phyloP scores from a whole-genome alignment of 768 basidiomycete species.

The Artomyces pyxidatus region DNA sequence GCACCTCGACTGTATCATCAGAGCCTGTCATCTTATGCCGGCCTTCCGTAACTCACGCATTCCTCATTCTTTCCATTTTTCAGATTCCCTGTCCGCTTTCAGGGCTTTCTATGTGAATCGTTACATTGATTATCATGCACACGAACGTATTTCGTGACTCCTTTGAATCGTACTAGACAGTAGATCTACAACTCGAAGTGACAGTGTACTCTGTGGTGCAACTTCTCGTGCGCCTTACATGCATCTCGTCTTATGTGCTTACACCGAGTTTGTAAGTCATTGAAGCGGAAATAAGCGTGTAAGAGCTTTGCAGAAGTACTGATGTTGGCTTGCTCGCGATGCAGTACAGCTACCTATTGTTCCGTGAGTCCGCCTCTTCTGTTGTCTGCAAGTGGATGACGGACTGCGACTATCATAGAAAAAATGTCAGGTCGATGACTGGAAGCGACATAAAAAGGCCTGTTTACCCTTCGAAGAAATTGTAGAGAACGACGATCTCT shows the following conservation, averaged over 20 bases:
- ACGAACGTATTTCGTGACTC: background rate
- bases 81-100: background rate
- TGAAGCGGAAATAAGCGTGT: no score
- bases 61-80: background rate
- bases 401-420: no score
- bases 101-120: slow-evolving; percentile 1
- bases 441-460: slow-evolving; percentile 13
- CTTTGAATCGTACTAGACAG: no score
- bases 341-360: slow-evolving; percentile 7
- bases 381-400: no score
- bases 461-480: slow-evolving; percentile 12
- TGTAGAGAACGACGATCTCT: slow-evolving; percentile 11
- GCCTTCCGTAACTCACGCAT: background rate
- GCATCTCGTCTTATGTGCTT: no score
- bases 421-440: slow-evolving; percentile 13
- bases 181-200: no score
- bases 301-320: no score
- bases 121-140: background rate
- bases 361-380: no score
- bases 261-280: no score
- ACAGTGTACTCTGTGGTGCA: no score
- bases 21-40: slow-evolving; percentile 2
- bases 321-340: background rate
- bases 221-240: no score
- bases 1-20: background rate